Base-by-base conservation (phyloP, 768 basidiomycete species). In the Basidioascus undulatus region DNA sequence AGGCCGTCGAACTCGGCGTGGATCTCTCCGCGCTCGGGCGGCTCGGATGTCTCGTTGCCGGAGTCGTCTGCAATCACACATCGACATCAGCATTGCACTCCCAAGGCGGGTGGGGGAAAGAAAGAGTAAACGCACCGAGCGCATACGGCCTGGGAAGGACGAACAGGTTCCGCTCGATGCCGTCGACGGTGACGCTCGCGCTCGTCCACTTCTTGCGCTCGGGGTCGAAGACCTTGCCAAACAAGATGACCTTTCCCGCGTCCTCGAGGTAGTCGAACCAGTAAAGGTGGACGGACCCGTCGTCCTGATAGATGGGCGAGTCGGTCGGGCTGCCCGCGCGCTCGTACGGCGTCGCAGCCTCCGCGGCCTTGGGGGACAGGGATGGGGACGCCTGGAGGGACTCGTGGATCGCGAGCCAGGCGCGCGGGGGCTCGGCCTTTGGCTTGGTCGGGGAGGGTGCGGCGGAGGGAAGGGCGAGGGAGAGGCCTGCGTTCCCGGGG, bases 251-350 rank as follows among this genome's bases (percentile, higher is more conserved):
- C 44, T 69, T 71, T 13, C 86, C 89, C 20, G 57, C 70, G 36
- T 70, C 67, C 54, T 96, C 84, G 26, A 87, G 70, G 52, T 83
- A 83, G 54, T 98, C 92, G 18, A 94, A 64, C 92, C 92, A 98
- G 63, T 76, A 98, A 64, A 98, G 86, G 21, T 69, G 69, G 12
- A 96, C 61, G 3, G 73, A 77, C 2, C 82, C 84, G 47, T 92
- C 83, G 4, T 69, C 60, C 52, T 94, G n/a, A n/a, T n/a, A n/a
- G n/a, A n/a, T n/a, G n/a, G n/a, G n/a, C n/a, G n/a, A n/a, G n/a
- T n/a, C n/a, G n/a, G n/a, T n/a, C n/a, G n/a, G n/a, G n/a, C n/a
- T n/a, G n/a, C n/a, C n/a, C n/a, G n/a, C n/a, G n/a, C n/a, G n/a
- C n/a, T n/a, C n/a, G n/a, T n/a, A n/a, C n/a, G n/a, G n/a, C n/a